Percentiles rank a stretch among this genome's conserved stretches.
phyloP scores from a whole-genome alignment of 371 early-diverging fungal genomes.

The Neoconidiobolus thromboides region DNA sequence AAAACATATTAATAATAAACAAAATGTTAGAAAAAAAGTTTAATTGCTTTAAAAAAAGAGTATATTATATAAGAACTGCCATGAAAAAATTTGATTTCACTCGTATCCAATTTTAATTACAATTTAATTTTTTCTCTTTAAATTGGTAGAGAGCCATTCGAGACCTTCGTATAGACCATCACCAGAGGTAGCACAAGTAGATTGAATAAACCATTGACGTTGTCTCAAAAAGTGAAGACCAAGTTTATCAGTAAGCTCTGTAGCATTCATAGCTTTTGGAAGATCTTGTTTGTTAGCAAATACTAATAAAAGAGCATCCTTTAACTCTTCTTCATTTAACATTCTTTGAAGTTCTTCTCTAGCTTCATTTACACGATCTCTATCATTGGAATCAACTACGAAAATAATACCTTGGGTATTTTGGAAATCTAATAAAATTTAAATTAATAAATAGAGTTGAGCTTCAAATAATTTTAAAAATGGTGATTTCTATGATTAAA shows the following conservation, averaged over 20 bases:
- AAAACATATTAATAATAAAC: too few species aligned
- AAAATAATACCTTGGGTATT: constrained; percentile 87
- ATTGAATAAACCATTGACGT: constrained; percentile 84
- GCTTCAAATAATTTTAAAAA: neutral
- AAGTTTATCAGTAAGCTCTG: constrained; percentile 69
- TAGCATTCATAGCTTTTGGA: constrained; percentile 68
- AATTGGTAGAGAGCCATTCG: constrained; percentile 48
- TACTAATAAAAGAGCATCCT: constrained; percentile 59
- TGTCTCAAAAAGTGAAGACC: constrained; percentile 61
- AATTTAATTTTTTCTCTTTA: constrained; percentile 22
- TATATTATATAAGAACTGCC: neutral
- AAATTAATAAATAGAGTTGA: neutral
- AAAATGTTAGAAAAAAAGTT: neutral
- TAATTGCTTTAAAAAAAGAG: neutral
- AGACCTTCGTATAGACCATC: constrained; percentile 91
- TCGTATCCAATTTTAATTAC: neutral
- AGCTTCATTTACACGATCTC: constrained; percentile 74
- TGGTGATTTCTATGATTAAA: too few species aligned
- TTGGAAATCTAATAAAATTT: constrained; percentile 36
- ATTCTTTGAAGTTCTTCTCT: constrained; percentile 72
- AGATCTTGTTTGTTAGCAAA: constrained; percentile 89
- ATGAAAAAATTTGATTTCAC: too few species aligned
- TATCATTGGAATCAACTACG: constrained; percentile 88
- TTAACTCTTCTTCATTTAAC: constrained; percentile 75
- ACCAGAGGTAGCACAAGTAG: constrained; percentile 82